Base-by-base conservation (phyloP, 169 alveolate species). In the Perkinsus marinus region DNA sequence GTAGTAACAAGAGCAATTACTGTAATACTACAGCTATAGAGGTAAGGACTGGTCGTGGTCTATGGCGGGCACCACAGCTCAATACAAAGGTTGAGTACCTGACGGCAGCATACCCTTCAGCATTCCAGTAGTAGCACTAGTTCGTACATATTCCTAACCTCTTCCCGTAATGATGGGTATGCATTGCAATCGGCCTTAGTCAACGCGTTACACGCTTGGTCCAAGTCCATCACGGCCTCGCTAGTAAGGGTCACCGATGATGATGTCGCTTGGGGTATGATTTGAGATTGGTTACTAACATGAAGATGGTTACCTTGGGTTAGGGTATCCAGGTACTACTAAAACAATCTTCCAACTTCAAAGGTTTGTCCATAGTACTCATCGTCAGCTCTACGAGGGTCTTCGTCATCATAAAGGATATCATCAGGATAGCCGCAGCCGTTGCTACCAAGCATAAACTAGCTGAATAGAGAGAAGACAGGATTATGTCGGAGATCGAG, bases 391-490 rank as follows among this genome's bases (percentile, higher is more conserved):
- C 22, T 57, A 57, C 79, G 79, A 57, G 79, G 46, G 90, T 89
- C 68, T 90, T 89, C 10, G 90, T 92, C 46, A 38, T 92, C 68
- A 90, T 89, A 26, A 39, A 89, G 90, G 93, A 92, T 22, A 89
- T 89, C 90, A 92, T 92, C 90, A 43, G 93, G 41, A 36, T 36
- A 90, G 39, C 36, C 36, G 89, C 68, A 3, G 46, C 39, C 13
- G 68, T 26, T 26, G 79, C 22, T 41, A 16, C 79, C 79, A 57
- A 57, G 79, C 79, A 57, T 57, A 57, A 57, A 57, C 5, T 92
- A 9, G 43, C 90, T 39, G 93, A 92, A 91, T 26, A 43, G n/a
- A 89, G 93, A 68, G 69, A 90, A 89, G 90, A 92, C 43, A 46
- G 93, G 89, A 90, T 92, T 39, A 46, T 91, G 47, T 39, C 68